Evolutionary conservation across 116 monocot genomes (phyloP), one percentile per base, ranked within the genome.

Genomic region (Cymodocea nodosa): DNA sequence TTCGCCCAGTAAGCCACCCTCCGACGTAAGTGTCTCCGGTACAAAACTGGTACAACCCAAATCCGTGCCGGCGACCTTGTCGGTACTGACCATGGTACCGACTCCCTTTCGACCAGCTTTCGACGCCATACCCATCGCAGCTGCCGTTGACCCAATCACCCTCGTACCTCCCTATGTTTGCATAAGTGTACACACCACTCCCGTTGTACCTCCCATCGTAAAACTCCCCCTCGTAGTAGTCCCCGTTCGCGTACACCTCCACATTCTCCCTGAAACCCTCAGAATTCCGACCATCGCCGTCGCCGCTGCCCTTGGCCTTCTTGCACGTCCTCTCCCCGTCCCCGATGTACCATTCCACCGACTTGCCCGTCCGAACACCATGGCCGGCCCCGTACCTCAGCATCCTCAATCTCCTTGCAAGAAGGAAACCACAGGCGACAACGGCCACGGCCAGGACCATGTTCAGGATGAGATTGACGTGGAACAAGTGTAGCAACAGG

Each of bases 91-190:
- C 95, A 12, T 80, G 63, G 64, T 87, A 97, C 52, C 83, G 70
- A 73, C 87, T 90, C 37, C 90, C 95, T 63, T 75, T 79, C 17
- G 95, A 82, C 94, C 94, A 95, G 61, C 81, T 90, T 83, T 95
- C 94, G 51, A 90, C 70, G 58, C 94, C 94, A 63, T 77, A 74
- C 19, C 94, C 94, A 55, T 95, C 90, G 60, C 90, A 95, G 70
- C 73, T 87, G 44, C 84, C 90, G 23, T 95, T 86, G 2, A 95
- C 77, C 94, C 94, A 95, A 49, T 95, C 94, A 23, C 94, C 88
- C 66, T 88, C 88, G 56, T 88, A 87, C 76, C 77, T 76, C 54
- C 88, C 84, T 44, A 74, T 81, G 20, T 73, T 81, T 44, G 81
- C 77, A 76, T 81, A 88, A 53, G 54, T 79, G 59, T 88, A 82